A percentile compares a stretch with the other conserved stretches of the same genome.
These are phyloP conservation scores for Gonium pectorale DNA, from an alignment of 139 green algal genomes.

Conservation along the genomic window DNA sequence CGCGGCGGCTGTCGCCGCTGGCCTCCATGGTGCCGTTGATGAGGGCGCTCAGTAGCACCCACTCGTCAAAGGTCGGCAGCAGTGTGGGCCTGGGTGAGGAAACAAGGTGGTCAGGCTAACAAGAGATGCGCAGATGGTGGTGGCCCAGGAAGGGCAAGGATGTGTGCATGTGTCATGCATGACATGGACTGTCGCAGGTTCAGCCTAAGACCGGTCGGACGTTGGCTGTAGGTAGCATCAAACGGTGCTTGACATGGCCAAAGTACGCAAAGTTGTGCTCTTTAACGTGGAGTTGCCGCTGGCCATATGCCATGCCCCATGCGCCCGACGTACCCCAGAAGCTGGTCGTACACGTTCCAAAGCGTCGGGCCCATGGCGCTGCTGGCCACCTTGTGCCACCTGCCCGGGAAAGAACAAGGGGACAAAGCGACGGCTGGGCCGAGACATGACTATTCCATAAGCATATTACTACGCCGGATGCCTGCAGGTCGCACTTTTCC, in stretches of 20 bases:
- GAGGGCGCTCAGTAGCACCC: neutral
- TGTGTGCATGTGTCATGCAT: neutral
- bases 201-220: too few species aligned
- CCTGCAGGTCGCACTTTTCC: too few species aligned
- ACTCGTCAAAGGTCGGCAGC: constrained; percentile 20
- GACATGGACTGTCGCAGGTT: too few species aligned
- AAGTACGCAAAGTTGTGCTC: neutral
- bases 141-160: neutral
- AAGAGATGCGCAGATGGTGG: neutral
- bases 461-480: neutral
- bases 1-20: neutral
- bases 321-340: neutral
- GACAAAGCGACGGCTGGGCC: neutral
- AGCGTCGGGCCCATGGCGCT: neutral
- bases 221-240: too few species aligned
- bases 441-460: neutral
- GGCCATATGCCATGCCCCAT: too few species aligned
- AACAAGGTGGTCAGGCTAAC: neutral
- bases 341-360: neutral
- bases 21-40: neutral
- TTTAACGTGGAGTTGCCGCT: too few species aligned
- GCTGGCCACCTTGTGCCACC: neutral
- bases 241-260: neutral
- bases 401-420: neutral
- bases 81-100: neutral